Evolutionary conservation across 495 filamentous ascomycete genomes (phyloP), one percentile per base, ranked within the genome.

Genomic region (Copromyces sp.): DNA sequence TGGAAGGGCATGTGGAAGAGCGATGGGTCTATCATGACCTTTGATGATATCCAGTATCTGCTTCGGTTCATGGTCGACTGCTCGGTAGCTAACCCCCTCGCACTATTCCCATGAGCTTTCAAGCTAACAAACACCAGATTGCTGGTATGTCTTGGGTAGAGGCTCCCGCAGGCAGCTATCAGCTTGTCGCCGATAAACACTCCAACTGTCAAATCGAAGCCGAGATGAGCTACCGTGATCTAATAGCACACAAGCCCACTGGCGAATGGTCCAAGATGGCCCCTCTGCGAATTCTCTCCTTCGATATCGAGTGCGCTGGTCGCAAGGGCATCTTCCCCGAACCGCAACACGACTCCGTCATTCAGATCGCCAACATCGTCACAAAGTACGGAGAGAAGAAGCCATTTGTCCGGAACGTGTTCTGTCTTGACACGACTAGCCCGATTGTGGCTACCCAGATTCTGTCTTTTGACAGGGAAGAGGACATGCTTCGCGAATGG

Each of bases 211-310:
- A 99, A 80, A 94, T 99, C 72, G 95, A 99, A 80, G 95, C 96
- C 35, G 83, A 87, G 44, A 86, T 95, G 24, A 89, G 91, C 81
- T 98, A 94, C 76, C 83, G 82, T 72, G 89, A 98, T 77, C 82
- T 99, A 44, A 91, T 97, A 73, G 89, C 95, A 8, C 95, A 98
- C 79, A 86, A 92, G 35, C 89, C 93, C n/a, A 91, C 92, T 72
- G 95, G 94, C 4, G 95, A 98, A 79, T 99, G 95, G 93, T 93
- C 93, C 11, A 99, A 97, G 82, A 98, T 99, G 93, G 96, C 95
- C 0, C 95, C 95, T 1, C 84, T 99, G 24, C 89, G 95, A 44
- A 90, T 97, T 69, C 81, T 99, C 16, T 98, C 94, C 3, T 98
- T 99, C 75, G 95, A 99, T 88, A 99, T 99, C 75, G 95, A 99